A percentile compares a stretch with the other conserved stretches of the same genome.
These are phyloP conservation scores for Saccharomycopsis lassenensis DNA, from an alignment of 805 yeast species.

Conservation along the genomic window DNA sequence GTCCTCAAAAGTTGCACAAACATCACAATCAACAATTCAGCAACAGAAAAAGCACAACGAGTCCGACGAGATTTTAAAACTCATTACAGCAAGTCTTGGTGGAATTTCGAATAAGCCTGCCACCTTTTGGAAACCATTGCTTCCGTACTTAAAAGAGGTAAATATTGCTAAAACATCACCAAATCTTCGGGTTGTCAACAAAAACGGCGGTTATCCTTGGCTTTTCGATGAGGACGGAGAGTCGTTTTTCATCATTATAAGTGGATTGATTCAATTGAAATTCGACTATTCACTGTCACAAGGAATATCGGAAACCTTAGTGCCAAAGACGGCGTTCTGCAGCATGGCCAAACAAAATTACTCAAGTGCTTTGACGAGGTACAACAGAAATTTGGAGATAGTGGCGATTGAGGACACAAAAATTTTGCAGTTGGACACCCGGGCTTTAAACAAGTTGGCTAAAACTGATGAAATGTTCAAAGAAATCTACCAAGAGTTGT, in stretches of 20 bases:
- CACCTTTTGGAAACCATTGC: conserved; percentile 48
- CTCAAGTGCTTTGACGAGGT: conserved; percentile 25
- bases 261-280: conserved; percentile 35
- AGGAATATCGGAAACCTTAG: conserved; percentile 35
- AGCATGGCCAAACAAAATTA: conserved; percentile 30
- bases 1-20: too few relatives aligned
- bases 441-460: conserved; percentile 26
- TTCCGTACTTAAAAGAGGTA: conserved; percentile 40
- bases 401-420: conserved; percentile 25
- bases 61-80: too few relatives aligned
- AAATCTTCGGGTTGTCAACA: neutral
- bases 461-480: conserved; percentile 26
- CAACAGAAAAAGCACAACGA: too few relatives aligned
- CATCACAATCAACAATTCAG: too few relatives aligned
- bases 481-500: conserved; percentile 27
- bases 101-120: conserved; percentile 41
- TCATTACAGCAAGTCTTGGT: conserved; percentile 53
- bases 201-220: too few relatives aligned
- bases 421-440: conserved; percentile 30
- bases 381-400: conserved; percentile 33
- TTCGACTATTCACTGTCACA: conserved; percentile 35
- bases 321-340: conserved; percentile 71
- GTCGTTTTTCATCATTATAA: conserved; percentile 39
- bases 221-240: conserved; percentile 34
- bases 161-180: conserved; percentile 21